phyloP scores from a whole-genome alignment of 140 eudicot genomes.

The Stevia rebaudiana region DNA sequence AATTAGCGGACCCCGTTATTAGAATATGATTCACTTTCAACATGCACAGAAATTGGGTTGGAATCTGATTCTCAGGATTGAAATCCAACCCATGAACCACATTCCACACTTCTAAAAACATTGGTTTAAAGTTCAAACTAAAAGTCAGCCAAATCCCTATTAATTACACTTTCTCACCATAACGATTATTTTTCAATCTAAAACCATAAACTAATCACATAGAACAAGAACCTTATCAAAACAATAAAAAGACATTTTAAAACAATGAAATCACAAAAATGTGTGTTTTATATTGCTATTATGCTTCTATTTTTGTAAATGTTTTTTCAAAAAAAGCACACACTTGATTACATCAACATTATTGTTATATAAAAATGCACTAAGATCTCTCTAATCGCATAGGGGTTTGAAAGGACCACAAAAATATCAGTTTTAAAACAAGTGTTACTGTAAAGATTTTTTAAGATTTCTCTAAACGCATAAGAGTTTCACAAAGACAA shows the following conservation, averaged over 20 bases:
- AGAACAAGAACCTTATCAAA: not conserved
- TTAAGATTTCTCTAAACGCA: not conserved
- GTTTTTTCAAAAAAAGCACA: not conserved
- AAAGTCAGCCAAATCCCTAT: not conserved
- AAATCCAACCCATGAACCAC: not conserved
- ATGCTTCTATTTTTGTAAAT: not conserved
- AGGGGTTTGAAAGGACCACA: not conserved
- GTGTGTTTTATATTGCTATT: not conserved
- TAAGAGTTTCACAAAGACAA: not conserved
- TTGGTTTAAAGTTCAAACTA: not conserved
- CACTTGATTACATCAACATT: not conserved
- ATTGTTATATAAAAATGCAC: not conserved
- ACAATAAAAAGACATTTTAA: not conserved
- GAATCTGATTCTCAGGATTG: not conserved
- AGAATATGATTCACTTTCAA: conserved; percentile 3
- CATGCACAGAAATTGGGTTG: not conserved
- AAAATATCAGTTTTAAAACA: not conserved
- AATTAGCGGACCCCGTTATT: not conserved
- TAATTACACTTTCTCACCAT: too few species aligned
- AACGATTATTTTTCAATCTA: too few species aligned
- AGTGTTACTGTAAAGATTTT: not conserved
- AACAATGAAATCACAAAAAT: not conserved
- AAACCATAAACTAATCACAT: not conserved
- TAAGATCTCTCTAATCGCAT: not conserved
- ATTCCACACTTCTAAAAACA: not conserved